Base-by-base conservation (phyloP, 2,329 filamentous ascomycete genomes). In the Trichoderma sp. region DNA sequence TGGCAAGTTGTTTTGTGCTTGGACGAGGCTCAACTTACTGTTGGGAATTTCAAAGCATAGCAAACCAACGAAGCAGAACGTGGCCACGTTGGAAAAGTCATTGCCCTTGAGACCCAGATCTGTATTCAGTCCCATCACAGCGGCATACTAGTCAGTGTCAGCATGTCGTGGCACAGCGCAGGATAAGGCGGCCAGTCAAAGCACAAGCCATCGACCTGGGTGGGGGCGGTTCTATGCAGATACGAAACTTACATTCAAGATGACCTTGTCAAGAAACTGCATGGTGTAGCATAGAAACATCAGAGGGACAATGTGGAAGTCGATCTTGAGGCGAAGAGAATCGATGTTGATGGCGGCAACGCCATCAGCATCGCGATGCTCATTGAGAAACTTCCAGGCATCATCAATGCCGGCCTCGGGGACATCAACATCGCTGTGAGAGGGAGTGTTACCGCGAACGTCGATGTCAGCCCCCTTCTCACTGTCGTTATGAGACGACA, bases 181-280 rank as follows among this genome's bases (percentile, higher is more conserved):
- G 51, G 34, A 65, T 56, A 49, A 49, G 52, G 63, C 63, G n/a
- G 39, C 21, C 37, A 49, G 37, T 30, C 43, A 43, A 56, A 49
- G 30, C n/a, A 43, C 64, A 26, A 30, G 49, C 64, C 14, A 39
- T 66, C 54, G 37, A 49, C 51, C 54, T 51, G 64, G 32, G 64
- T 58, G 39, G 64, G 54, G 64, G 63, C 37, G 24, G 18, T n/a
- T 4, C 8, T n/a, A 58, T 54, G 54, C 61, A 66, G 51, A 52
- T 65, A 56, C 49, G 7, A 26, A 24, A 65, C 84, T 74, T 63
- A 88, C 86, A 73, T 90, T 90, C 55, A 89, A 82, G 32, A 87
- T 83, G 70, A 89, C 85, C 77, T 90, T 90, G 79, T 90, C 88
- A 55, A 89, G 79, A 72, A 89, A 89, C 73, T 89, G 87, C 78